Base-by-base conservation (phyloP, 805 yeast species). In the Saccharomycopsis sp. region DNA sequence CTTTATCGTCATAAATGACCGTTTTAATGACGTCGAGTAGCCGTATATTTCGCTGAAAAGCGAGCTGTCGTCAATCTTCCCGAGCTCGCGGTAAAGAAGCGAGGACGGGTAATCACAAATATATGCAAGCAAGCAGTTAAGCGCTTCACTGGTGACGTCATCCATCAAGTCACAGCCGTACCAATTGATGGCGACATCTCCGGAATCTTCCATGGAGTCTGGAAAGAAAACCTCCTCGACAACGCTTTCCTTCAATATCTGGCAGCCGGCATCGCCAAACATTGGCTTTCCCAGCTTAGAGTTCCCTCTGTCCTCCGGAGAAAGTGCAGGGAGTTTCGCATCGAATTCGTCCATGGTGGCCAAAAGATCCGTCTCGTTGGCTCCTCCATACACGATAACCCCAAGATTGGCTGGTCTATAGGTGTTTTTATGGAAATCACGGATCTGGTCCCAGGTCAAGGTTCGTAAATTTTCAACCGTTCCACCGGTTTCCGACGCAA, bases 401-500 rank as follows among this genome's bases (percentile, higher is more conserved):
- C 93, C 85, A 61, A 91, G 73, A 66, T 94, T 94, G 61, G 87
- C 90, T 0, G 97, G 89, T 53, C 92, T 78, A 72, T 94, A 94
- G 67, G 81, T 73, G 15, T 75, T 70, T 29, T 76, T 72, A 70
- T 94, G 98, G 67, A 89, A 94, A 22, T 83, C 72, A 64, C 86
- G 79, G 64, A 94, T 93, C 52, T 85, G 84, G 1, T 85, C 87
- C 64, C 84, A 86, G 1, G 87, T 80, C 65, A 94, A 76, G 1
- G 76, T 77, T 61, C 97, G 81, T 64, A 94, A 78, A 59, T 90
- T 89, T 29, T 79, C 77, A 71, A 90, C 82, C 53, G 90, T 72
- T 0, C 99, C 99, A 56, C 99, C 99, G 7, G 98, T 93, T 69
- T 94, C 97, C 7, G 94, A 84, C 9, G 91, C 82, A 69, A 93